phyloP scores from a whole-genome alignment of 2,329 filamentous ascomycete species.

The Coniochaeta prunicola region DNA sequence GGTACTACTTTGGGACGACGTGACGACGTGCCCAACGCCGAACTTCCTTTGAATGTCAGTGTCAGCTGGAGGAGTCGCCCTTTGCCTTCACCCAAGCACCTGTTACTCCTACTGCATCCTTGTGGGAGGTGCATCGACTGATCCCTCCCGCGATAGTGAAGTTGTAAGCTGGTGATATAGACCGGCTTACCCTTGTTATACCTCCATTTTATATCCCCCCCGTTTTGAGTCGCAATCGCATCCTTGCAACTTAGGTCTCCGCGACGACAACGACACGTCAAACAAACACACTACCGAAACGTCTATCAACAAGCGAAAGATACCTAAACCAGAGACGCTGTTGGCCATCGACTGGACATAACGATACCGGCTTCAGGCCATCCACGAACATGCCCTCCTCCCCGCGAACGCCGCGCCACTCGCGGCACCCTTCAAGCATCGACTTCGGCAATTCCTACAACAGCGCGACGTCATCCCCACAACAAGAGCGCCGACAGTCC shows the following conservation, averaged over 20 bases:
- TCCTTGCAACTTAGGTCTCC: conserved; percentile 1
- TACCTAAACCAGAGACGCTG: too few relatives aligned
- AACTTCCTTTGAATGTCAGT: neutral
- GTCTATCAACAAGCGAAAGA: neutral
- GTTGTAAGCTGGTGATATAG: neutral
- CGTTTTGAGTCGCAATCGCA: neutral
- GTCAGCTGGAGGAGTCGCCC: too few relatives aligned
- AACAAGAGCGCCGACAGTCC: conserved; percentile 36
- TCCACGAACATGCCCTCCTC: conserved; percentile 32
- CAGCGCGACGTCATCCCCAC: conserved; percentile 36
- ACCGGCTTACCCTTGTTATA: neutral
- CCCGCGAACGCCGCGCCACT: conserved; percentile 52
- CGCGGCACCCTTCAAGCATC: conserved; percentile 46
- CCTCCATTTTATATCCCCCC: neutral
- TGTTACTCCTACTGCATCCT: neutral
- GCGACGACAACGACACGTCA: neutral
- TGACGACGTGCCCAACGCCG: neutral
- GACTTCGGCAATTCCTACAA: conserved; percentile 28
- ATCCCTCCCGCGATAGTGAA: neutral
- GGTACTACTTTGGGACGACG: neutral
- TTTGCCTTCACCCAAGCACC: neutral
- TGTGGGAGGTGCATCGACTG: neutral
- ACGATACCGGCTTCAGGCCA: too few relatives aligned
- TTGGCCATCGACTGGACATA: too few relatives aligned
- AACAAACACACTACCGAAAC: neutral